Conservation (phyloP, 441 rosid genomes). For the Croton laevigatus region DNA sequence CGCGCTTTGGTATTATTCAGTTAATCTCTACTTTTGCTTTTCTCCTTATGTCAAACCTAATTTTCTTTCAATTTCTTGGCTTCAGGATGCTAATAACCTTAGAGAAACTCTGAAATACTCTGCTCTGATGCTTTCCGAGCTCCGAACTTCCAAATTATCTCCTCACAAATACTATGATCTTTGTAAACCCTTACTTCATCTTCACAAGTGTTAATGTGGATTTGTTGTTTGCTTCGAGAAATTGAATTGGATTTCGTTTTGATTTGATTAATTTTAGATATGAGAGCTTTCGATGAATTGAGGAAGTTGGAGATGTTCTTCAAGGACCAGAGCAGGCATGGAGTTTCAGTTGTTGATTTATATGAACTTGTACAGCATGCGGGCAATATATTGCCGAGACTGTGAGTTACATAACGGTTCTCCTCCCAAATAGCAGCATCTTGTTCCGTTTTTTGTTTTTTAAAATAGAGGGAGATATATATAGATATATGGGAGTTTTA, state of each 20-base stretch:
- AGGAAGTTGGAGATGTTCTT: conserved; percentile 89
- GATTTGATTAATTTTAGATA: conserved; percentile 40
- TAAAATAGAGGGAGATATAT: not conserved
- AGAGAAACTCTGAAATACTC: conserved; percentile 94
- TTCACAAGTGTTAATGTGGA: not conserved
- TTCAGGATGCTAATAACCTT: conserved; percentile 88
- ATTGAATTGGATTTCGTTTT: not conserved
- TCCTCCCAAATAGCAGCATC: not conserved
- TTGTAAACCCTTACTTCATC: conserved; percentile 36
- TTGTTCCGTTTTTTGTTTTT: not conserved
- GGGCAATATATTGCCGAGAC: conserved; percentile 94
- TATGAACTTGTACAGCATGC: conserved; percentile 99
- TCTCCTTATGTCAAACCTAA: not conserved
- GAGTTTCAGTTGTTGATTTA: conserved; percentile 85
- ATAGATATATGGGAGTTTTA: conserved; percentile 10
- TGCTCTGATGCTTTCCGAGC: conserved; percentile 97
- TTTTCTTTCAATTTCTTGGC: not conserved
- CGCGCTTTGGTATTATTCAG: conserved; percentile 75
- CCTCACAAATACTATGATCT: conserved; percentile 95
- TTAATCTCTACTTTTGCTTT: conserved; percentile 6
- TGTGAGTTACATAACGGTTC: conserved; percentile 43
- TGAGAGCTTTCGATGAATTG: conserved; percentile 96
- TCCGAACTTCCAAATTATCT: conserved; percentile 92
- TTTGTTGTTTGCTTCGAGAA: not conserved
- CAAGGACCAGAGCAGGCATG: conserved; percentile 84